phyloP scores from a whole-genome alignment of 306 rosid genomes.

The Echinosophora koreensis region DNA sequence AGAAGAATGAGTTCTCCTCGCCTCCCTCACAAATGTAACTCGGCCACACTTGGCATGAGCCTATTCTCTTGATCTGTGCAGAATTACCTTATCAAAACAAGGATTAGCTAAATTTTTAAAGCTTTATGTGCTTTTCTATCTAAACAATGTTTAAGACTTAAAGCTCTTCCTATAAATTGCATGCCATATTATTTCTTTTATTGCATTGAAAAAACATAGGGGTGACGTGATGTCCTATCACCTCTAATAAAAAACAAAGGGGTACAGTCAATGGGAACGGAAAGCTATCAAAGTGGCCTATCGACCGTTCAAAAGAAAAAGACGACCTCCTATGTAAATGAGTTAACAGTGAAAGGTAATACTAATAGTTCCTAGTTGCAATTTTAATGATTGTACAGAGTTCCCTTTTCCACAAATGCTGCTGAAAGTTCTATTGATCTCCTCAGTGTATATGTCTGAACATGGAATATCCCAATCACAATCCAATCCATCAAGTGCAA shows the following conservation, averaged over 20 bases:
- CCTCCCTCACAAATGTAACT: background rate
- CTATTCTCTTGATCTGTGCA: background rate
- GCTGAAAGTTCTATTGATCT: conserved; percentile 26
- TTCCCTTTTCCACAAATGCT: conserved; percentile 41
- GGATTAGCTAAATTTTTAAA: background rate
- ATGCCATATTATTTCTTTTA: too few relatives aligned
- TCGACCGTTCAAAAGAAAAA: conserved; percentile 7
- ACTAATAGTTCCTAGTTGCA: background rate
- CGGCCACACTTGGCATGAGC: background rate
- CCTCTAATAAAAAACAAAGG: too few relatives aligned
- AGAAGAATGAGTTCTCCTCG: background rate
- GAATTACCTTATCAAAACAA: background rate
- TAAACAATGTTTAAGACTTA: background rate
- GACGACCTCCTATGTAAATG: background rate
- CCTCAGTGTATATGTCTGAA: background rate
- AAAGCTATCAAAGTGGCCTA: conserved; percentile 9
- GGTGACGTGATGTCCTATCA: background rate
- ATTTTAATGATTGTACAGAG: conserved; percentile 8
- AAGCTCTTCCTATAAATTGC: too few relatives aligned
- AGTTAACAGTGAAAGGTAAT: conserved; percentile 27
- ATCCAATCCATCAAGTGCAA: background rate
- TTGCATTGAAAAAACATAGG: background rate
- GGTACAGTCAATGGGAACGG: background rate
- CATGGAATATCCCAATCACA: background rate
- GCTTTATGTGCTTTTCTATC: background rate